phyloP scores from a whole-genome alignment of 495 filamentous ascomycete genomes.

The Podospora tetraspora region DNA sequence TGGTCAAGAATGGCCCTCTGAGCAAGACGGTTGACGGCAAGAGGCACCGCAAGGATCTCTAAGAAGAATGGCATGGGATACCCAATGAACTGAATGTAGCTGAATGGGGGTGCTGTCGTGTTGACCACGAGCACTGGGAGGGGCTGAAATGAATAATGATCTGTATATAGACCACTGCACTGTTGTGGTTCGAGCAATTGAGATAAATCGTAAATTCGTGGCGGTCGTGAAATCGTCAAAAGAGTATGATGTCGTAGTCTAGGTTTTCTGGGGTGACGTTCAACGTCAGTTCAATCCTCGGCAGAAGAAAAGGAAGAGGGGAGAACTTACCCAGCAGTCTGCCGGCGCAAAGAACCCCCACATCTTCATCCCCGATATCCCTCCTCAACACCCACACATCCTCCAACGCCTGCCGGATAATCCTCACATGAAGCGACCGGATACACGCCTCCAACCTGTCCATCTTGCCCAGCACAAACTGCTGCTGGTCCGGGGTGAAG shows the following conservation, averaged over 20 bases:
- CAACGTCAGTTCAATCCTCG: background rate
- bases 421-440: conserved; percentile 13
- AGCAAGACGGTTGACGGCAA: conserved; percentile 14
- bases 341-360: conserved; percentile 12
- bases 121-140: background rate
- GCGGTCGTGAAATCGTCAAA: conserved; percentile 11
- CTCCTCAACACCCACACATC: conserved; percentile 16
- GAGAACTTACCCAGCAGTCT: conserved; percentile 15
- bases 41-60: conserved; percentile 6
- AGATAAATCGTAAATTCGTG: background rate
- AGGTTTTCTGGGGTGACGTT: conserved; percentile 10
- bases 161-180: background rate
- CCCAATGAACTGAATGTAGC: background rate
- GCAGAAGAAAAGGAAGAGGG: background rate
- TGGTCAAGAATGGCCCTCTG: conserved; percentile 57
- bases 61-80: background rate
- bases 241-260: conserved; percentile 19
- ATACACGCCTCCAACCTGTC: conserved; percentile 16
- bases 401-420: conserved; percentile 14
- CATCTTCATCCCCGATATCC: conserved; percentile 3
- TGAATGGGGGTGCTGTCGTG: background rate
- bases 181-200: background rate
- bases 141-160: background rate
- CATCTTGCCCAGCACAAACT: conserved; percentile 18
- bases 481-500: conserved; percentile 9